Conservation (phyloP, 176 grass and related monocot species). For the Oryza brachyantha region DNA sequence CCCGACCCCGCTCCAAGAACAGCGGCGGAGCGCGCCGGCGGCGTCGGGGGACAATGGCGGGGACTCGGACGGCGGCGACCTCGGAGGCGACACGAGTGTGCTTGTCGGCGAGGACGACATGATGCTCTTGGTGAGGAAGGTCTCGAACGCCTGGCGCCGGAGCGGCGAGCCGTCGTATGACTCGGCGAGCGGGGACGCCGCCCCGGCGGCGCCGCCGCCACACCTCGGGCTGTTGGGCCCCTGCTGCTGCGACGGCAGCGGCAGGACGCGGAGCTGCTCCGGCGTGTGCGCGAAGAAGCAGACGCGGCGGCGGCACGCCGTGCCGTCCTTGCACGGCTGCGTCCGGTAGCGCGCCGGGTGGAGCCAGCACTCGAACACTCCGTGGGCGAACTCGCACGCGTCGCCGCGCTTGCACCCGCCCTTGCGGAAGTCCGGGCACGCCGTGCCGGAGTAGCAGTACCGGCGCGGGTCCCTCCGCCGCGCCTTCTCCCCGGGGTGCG, state of each 20-base stretch:
- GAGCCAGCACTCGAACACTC: conserved; percentile 90
- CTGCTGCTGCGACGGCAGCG: conserved; percentile 9
- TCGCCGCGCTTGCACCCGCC: conserved; percentile 68
- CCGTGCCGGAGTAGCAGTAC: conserved; percentile 60
- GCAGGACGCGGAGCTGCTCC: conserved; percentile 57
- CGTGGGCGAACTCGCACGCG: conserved; percentile 69
- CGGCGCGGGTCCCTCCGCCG: conserved; percentile 57
- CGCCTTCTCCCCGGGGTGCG: conserved; percentile 71
- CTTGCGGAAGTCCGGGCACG: conserved; percentile 70
- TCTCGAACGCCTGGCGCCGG: conserved; percentile 54
- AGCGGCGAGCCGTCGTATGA: conserved; percentile 88
- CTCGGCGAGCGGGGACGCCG: conserved; percentile 35
- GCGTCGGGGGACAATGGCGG: conserved; percentile 66
- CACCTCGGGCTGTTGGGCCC: conserved; percentile 23
- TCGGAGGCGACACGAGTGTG: conserved; percentile 66
- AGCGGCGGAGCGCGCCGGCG: conserved; percentile 30
- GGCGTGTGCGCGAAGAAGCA: conserved; percentile 95
- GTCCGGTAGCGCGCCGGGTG: conserved; percentile 83
- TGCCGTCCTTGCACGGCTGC: conserved; percentile 84
- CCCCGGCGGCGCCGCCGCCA: not conserved
- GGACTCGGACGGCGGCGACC: conserved; percentile 60
- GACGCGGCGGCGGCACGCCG: conserved; percentile 64
- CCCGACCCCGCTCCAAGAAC: conserved; percentile 39
- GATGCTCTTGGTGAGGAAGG: conserved; percentile 47
- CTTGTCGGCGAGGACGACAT: conserved; percentile 70